Evolutionary conservation across 495 filamentous ascomycete genomes (phyloP).

Genomic region (Penicillium nucicola): DNA sequence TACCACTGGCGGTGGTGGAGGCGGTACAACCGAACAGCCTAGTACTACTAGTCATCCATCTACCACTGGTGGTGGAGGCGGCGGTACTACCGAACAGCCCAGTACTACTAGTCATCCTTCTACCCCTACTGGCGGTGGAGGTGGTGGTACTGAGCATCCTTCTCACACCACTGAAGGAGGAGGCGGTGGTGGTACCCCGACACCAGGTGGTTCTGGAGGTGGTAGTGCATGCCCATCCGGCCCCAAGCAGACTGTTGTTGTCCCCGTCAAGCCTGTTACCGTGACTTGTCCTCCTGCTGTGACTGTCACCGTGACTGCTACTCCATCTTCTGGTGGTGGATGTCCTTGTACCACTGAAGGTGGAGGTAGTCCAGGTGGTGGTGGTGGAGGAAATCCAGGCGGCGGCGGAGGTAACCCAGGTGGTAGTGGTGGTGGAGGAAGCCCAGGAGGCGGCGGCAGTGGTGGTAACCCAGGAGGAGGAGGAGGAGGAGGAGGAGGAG

Average conservation of each 20-base stretch:
- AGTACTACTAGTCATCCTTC: background rate
- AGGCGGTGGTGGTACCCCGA: background rate
- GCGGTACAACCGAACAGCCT: background rate
- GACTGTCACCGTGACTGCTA: constrained; percentile 1
- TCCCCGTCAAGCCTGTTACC: background rate
- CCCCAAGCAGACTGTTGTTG: background rate
- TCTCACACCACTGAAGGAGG: background rate
- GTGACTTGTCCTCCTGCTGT: constrained; percentile 1
- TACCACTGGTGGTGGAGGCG: background rate
- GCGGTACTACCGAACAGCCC: background rate
- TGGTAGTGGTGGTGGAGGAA: background rate
- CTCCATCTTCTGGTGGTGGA: background rate
- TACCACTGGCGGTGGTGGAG: constrained; percentile 1
- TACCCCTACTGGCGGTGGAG: background rate
- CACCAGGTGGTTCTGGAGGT: no score
- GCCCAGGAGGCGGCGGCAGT: background rate
- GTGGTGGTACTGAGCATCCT: background rate
- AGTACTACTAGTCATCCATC: background rate
- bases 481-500: background rate
- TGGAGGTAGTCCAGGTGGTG: background rate
- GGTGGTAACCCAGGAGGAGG: background rate
- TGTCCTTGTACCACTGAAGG: background rate
- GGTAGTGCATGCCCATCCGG: background rate
- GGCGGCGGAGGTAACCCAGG: background rate
- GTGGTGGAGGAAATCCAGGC: background rate